Percentiles rank a stretch among this genome's conserved stretches.
Evolutionary conservation across 306 rosid genomes (phyloP).

Genomic region (Acacia acuminata): DNA sequence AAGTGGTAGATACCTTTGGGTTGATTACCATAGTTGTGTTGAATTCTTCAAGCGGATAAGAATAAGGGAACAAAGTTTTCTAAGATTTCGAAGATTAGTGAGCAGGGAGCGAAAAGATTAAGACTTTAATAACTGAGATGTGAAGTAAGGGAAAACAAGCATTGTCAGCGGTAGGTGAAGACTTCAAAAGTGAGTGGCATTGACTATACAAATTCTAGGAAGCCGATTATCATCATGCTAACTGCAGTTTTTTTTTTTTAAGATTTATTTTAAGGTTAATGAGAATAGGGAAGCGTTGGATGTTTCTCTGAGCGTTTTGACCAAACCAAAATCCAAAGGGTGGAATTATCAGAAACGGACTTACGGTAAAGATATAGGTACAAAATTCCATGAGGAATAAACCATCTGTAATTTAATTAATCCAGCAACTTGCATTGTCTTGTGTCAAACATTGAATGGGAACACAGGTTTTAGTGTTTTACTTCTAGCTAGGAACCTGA

Average conservation of each 20-base stretch:
- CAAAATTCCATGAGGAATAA: no score
- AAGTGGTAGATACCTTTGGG: neutral
- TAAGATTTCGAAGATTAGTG: neutral
- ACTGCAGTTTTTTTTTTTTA: neutral
- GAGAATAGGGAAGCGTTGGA: neutral
- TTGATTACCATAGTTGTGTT: neutral
- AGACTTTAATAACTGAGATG: neutral
- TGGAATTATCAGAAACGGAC: no score
- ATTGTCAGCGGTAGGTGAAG: neutral
- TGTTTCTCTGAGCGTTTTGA: neutral
- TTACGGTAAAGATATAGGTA: no score
- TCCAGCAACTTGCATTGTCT: no score
- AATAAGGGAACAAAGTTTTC: neutral
- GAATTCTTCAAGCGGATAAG: neutral
- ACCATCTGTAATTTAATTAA: no score
- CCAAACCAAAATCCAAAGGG: no score
- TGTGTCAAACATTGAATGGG: no score
- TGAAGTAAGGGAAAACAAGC: neutral
- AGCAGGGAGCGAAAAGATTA: neutral
- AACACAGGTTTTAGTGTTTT: no score
- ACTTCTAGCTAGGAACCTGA: no score
- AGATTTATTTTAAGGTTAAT: no score
- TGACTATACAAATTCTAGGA: neutral
- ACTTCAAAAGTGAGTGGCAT: neutral
- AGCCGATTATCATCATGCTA: neutral